These are phyloP conservation scores for Erodium chrysanthum DNA, from an alignment of 441 rosid species.

Conservation along the genomic window DNA sequence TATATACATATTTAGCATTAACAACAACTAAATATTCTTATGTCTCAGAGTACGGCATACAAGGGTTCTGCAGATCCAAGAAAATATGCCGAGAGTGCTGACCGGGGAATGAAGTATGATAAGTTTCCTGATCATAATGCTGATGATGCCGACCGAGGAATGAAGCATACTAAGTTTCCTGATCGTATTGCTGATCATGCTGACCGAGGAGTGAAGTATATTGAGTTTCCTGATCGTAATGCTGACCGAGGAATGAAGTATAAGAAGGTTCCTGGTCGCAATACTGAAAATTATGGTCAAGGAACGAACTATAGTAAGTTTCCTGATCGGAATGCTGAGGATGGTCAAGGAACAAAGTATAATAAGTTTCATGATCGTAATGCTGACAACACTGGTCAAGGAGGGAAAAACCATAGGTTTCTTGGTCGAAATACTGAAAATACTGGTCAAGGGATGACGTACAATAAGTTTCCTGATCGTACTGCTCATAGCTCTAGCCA, in stretches of 20 bases:
- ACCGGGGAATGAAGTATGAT: too few relatives aligned
- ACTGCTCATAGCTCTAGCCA: neutral
- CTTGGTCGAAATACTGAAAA: neutral
- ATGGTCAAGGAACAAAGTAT: neutral
- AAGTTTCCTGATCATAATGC: too few relatives aligned
- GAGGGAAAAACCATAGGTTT: neutral
- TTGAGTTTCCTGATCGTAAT: conserved; percentile 34
- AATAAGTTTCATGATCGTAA: neutral
- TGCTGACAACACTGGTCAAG: conserved; percentile 3
- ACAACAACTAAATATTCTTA: conserved; percentile 19
- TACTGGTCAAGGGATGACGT: neutral
- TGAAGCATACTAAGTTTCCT: conserved; percentile 10
- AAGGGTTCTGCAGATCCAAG: conserved; percentile 32
- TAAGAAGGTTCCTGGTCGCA: neutral
- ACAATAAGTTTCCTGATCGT: neutral
- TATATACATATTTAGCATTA: neutral
- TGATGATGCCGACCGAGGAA: conserved; percentile 22
- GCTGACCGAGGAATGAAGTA: conserved; percentile 1
- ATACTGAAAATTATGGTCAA: neutral
- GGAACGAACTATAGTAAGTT: neutral
- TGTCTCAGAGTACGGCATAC: conserved; percentile 40
- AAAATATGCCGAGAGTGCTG: conserved; percentile 34
- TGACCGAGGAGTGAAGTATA: conserved; percentile 13
- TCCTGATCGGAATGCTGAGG: neutral
- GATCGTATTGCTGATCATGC: conserved; percentile 25